Percentiles rank a stretch among this genome's conserved stretches.
Conservation (phyloP, 768 basidiomycete genomes). For the Suillus luteus region DNA sequence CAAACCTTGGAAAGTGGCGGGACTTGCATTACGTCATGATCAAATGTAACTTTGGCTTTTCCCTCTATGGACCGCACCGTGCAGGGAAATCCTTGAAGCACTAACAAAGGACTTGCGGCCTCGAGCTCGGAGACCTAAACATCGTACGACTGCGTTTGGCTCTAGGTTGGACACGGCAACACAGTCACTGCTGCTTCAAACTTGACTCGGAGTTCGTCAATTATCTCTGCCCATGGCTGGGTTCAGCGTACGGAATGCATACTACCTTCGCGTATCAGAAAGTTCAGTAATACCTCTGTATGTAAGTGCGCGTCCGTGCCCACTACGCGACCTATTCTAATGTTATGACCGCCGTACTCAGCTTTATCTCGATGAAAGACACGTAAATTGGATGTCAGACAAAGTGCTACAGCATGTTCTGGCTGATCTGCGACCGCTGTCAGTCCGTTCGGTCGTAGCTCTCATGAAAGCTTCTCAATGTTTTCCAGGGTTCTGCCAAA, state of each 20-base stretch:
- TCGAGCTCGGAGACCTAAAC: background rate
- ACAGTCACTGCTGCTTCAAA: conserved; percentile 3
- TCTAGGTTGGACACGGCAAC: background rate
- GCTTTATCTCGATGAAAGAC: conserved; percentile 87
- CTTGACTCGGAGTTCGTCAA: background rate
- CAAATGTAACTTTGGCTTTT: background rate
- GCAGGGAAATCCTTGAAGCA: background rate
- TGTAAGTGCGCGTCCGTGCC: conserved; percentile 39
- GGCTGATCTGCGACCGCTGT: conserved; percentile 76
- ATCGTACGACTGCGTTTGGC: background rate
- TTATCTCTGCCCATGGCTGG: conserved; percentile 11
- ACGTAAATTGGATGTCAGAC: conserved; percentile 92
- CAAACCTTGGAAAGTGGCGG: background rate
- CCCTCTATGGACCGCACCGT: background rate
- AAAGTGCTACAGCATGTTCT: conserved; percentile 76
- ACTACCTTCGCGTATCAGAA: conserved; percentile 80
- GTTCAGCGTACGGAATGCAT: conserved; percentile 74
- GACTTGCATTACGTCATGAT: background rate
- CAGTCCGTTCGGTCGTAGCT: conserved; percentile 19
- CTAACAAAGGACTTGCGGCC: too few relatives aligned
- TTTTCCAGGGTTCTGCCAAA: conserved; percentile 64
- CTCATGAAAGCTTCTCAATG: background rate
- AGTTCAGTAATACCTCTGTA: conserved; percentile 78
- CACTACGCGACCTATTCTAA: conserved; percentile 4
- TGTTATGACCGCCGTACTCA: conserved; percentile 26